Evolutionary conservation across 495 filamentous ascomycete species (phyloP).

Genomic region (Wilcoxina mikolae): DNA sequence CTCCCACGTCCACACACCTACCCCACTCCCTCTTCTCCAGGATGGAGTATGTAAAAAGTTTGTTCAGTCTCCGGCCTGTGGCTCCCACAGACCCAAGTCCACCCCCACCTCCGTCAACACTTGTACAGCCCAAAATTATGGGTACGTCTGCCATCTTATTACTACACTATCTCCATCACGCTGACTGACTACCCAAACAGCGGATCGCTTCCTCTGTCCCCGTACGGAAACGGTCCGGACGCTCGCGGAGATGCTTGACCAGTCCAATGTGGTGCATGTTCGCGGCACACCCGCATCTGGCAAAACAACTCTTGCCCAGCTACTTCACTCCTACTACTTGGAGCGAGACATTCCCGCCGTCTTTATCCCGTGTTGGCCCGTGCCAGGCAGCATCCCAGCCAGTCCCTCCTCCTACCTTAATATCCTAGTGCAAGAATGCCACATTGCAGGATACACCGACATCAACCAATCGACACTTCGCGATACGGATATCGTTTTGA

Average conservation of each 20-base stretch:
- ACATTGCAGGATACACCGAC: background rate
- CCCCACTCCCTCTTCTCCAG: background rate
- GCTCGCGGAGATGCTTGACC: background rate
- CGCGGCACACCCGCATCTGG: conserved; percentile 3
- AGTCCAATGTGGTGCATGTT: background rate
- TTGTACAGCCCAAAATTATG: background rate
- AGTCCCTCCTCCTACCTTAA: too few species aligned
- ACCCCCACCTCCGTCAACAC: background rate
- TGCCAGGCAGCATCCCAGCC: too few species aligned
- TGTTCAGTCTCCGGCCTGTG: background rate
- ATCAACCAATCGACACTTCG: background rate
- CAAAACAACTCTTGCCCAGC: conserved; percentile 1
- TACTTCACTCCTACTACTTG: background rate
- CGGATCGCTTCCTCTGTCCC: background rate
- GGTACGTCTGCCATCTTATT: background rate
- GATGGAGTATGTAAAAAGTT: background rate
- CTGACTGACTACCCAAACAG: background rate
- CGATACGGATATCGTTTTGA: conserved; percentile 10
- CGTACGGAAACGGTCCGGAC: background rate
- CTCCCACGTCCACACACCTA: too few species aligned
- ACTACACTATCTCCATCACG: background rate
- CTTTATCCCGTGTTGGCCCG: background rate
- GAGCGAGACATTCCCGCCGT: background rate
- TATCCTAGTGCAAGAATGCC: background rate
- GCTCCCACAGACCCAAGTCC: background rate